Evolutionary conservation across 306 rosid species (phyloP).

Genomic region (Notholithocarpus densiflorus): DNA sequence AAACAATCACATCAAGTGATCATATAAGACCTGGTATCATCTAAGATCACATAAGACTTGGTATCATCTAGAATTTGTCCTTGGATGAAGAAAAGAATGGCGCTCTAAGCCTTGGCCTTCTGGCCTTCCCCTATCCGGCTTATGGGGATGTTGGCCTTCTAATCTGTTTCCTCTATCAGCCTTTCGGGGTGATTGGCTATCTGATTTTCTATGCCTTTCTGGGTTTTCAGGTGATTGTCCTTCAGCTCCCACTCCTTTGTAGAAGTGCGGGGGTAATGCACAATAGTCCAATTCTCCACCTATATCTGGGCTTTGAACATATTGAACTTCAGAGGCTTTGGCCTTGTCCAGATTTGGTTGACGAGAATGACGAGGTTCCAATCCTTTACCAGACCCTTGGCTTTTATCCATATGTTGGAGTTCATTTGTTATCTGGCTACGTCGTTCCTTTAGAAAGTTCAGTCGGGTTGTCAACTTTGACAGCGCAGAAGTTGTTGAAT

Average conservation of each 20-base stretch:
- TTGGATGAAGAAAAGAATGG: constrained; percentile 20
- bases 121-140: constrained; percentile 60
- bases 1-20: constrained; percentile 12
- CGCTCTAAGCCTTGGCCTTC: constrained; percentile 41
- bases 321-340: constrained; percentile 31
- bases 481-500: constrained; percentile 51
- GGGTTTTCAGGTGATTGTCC: constrained; percentile 36
- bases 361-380: constrained; percentile 23
- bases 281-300: constrained; percentile 27
- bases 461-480: constrained; percentile 75
- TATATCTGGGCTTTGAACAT: constrained; percentile 34
- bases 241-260: constrained; percentile 38
- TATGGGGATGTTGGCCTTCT: constrained; percentile 28
- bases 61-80: constrained; percentile 31
- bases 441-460: constrained; percentile 82
- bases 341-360: constrained; percentile 22
- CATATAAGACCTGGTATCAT: constrained; percentile 21
- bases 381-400: constrained; percentile 42
- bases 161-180: constrained; percentile 39
- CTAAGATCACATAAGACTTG: constrained; percentile 14
- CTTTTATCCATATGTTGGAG: constrained; percentile 51
- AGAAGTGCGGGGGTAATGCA: constrained; percentile 21
- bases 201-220: constrained; percentile 51
- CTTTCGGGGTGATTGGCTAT: constrained; percentile 40
- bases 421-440: constrained; percentile 56